phyloP scores from a whole-genome alignment of 1,284 basidiomycete species.

The Trichosporon coremiiforme region DNA sequence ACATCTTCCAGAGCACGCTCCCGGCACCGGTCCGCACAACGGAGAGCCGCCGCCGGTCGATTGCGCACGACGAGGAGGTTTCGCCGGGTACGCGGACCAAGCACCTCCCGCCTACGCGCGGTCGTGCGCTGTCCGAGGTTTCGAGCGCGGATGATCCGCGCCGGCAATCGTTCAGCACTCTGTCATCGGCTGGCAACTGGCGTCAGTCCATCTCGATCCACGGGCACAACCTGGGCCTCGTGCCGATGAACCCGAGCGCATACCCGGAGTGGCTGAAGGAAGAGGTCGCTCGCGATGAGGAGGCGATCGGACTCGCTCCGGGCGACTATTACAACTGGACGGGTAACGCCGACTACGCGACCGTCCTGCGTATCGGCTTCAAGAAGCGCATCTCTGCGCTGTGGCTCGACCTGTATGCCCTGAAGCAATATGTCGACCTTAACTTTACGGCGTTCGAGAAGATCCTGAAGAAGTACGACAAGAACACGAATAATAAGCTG shows the following conservation, averaged over 20 bases:
- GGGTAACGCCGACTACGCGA: conserved; percentile 78
- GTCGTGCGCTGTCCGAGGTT: conserved; percentile 38
- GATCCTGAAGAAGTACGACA: conserved; percentile 99
- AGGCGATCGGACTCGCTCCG: conserved; percentile 21
- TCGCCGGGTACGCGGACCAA: conserved; percentile 25
- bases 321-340: conserved; percentile 67
- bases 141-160: conserved; percentile 40
- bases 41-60: conserved; percentile 19
- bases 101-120: conserved; percentile 25
- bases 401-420: conserved; percentile 80
- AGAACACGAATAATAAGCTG: conserved; percentile 83
- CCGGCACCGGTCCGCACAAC: conserved; percentile 34
- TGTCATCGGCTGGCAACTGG: conserved; percentile 37
- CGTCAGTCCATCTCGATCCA: conserved; percentile 19
- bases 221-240: conserved; percentile 29
- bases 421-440: conserved; percentile 89
- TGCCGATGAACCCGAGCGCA: conserved; percentile 42
- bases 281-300: conserved; percentile 23
- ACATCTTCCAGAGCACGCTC: conserved; percentile 51
- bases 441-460: conserved; percentile 95
- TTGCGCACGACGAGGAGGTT: neutral
- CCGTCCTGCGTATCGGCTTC: conserved; percentile 83
- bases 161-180: conserved; percentile 48
- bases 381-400: conserved; percentile 86
- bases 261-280: conserved; percentile 42